Conservation (phyloP, 495 filamentous ascomycete species). For the Diplogelasinospora grovesii region DNA sequence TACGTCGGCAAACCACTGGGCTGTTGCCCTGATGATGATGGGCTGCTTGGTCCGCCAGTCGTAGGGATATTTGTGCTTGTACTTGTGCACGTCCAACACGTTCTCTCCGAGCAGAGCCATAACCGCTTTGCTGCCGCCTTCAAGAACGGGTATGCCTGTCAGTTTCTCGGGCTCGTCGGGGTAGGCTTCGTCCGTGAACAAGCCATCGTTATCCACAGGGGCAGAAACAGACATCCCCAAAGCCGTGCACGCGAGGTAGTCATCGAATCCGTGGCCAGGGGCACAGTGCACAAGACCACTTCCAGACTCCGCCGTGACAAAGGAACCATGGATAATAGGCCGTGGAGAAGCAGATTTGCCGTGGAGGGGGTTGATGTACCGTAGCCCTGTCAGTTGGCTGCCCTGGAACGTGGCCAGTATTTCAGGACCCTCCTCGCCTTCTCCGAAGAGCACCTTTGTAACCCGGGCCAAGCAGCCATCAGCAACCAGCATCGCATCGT, state of each 20-base stretch:
- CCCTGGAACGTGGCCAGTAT: slow-evolving; percentile 57
- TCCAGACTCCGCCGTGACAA: slow-evolving; percentile 80
- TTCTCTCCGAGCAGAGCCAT: slow-evolving; percentile 54
- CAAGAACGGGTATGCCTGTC: slow-evolving; percentile 33
- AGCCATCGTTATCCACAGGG: slow-evolving; percentile 73
- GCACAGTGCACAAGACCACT: slow-evolving; percentile 91
- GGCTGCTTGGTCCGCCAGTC: slow-evolving; percentile 95
- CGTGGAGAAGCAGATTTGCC: slow-evolving; percentile 47
- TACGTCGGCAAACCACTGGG: slow-evolving; percentile 96
- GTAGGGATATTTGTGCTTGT: slow-evolving; percentile 90
- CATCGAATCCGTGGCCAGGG: slow-evolving; percentile 93
- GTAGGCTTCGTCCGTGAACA: slow-evolving; percentile 69
- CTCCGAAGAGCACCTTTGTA: slow-evolving; percentile 19
- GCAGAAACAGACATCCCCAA: slow-evolving; percentile 64
- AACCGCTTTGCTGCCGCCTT: slow-evolving; percentile 60
- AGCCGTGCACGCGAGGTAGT: slow-evolving; percentile 73
- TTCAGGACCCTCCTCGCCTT: slow-evolving; percentile 28
- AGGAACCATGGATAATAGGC: slow-evolving; percentile 71
- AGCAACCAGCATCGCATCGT: slow-evolving; percentile 52
- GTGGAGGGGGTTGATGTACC: slow-evolving; percentile 61
- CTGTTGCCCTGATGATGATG: slow-evolving; percentile 83
- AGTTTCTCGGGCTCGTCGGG: slow-evolving; percentile 57
- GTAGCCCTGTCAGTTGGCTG: slow-evolving; percentile 52
- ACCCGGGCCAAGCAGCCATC: slow-evolving; percentile 53
- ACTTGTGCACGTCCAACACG: slow-evolving; percentile 60